These are phyloP conservation scores for Nannochloris sp. DNA, from an alignment of 139 green algal species.

Conservation along the genomic window DNA sequence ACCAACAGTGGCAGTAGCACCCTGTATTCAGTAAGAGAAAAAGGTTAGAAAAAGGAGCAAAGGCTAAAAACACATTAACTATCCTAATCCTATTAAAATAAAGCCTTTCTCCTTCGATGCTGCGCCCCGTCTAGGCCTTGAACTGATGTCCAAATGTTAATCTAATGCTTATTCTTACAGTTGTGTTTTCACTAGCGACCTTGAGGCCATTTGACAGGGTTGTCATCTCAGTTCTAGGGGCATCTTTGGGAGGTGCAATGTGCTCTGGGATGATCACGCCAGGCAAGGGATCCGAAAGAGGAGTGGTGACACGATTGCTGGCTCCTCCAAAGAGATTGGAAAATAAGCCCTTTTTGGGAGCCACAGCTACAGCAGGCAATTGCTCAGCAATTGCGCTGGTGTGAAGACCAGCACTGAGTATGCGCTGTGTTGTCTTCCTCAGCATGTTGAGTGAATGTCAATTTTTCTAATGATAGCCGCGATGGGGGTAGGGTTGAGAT, in stretches of 20 bases:
- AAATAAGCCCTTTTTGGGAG: constrained; percentile 13
- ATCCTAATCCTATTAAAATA: too few relatives aligned
- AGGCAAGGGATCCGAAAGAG: constrained; percentile 68
- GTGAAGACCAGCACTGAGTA: too few relatives aligned
- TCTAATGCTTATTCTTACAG: constrained; percentile 41
- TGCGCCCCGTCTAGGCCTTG: too few relatives aligned
- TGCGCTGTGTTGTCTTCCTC: too few relatives aligned
- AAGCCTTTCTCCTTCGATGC: too few relatives aligned
- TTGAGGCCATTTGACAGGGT: constrained; percentile 77
- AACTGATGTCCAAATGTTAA: background rate
- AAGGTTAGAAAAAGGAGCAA: too few relatives aligned
- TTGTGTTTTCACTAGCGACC: constrained; percentile 79
- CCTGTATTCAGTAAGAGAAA: constrained; percentile 45
- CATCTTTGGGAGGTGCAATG: constrained; percentile 2
- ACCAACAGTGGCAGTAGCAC: constrained; percentile 78
- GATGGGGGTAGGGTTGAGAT: too few relatives aligned
- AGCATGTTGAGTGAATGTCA: too few relatives aligned
- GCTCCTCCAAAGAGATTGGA: constrained; percentile 25
- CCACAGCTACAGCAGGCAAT: constrained; percentile 6
- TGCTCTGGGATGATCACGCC: constrained; percentile 36
- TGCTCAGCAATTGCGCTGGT: background rate
- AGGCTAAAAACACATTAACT: too few relatives aligned
- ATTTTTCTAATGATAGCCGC: too few relatives aligned
- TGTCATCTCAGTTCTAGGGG: constrained; percentile 69
- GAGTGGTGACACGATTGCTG: constrained; percentile 27